Evolutionary conservation across 1,284 basidiomycete species (phyloP), one percentile per base, ranked within the genome.

Genomic region (Schizopora paradoxa): DNA sequence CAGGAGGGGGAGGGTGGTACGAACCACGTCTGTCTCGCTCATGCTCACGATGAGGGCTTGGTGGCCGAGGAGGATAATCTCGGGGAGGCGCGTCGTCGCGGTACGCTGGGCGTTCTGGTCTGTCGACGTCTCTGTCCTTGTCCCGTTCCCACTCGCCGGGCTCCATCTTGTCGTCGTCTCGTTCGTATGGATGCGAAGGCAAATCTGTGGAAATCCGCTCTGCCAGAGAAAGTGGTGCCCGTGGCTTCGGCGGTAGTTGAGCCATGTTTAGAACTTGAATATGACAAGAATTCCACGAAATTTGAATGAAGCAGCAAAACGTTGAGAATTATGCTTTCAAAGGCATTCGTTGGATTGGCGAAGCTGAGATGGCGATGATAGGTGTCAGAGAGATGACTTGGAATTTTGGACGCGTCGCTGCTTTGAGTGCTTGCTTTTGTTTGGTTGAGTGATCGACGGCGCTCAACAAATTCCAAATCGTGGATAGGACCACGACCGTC

Each of bases 201-300:
- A 41, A 31, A 27, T n/a, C 26, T 31, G 38, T 41, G 35, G 21
- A 32, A 23, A 22, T 11, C 23, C 16, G 14, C 31, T 23, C 39
- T 37, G 21, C 40, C 28, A 14, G 41, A 22, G 32, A 21, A 27
- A 33, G n/a, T n/a, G n/a, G n/a, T n/a, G 32, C 37, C 13, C 34
- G 45, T 10, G 41, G 41, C 32, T 45, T 52, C 33, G 41, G 41
- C 45, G 41, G 45, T 11, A 47, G 42, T 19, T 38, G 35, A 14
- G 37, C 34, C 49, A 48, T 52, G 23, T 25, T 29, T 51, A 33
- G 32, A 22, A 39, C 21, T 34, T 16, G 43, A 25, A 32, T 40
- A 11, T 7, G 2, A 8, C 35, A 16, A 13, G 13, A 48, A 31
- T 27, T 28, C 25, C n/a, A 32, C 25, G 3, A 42, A 25, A 34